phyloP scores from a whole-genome alignment of 2,329 filamentous ascomycete genomes.

The Cercospora nicotianae region DNA sequence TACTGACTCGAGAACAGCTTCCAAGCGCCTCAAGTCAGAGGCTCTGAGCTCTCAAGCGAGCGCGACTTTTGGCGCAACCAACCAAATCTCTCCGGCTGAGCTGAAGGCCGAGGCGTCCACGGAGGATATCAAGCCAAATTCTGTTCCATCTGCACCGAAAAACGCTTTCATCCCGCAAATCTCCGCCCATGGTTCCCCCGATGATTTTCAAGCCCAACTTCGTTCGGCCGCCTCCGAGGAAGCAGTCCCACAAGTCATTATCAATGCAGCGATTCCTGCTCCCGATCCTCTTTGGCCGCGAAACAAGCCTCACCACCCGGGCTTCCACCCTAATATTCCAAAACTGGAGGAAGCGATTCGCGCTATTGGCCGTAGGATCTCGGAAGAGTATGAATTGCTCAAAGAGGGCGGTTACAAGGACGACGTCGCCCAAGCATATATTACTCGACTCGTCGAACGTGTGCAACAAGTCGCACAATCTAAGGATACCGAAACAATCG shows the following conservation, averaged over 20 bases:
- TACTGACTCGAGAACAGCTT: background rate
- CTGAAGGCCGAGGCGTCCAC: background rate
- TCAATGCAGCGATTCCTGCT: background rate
- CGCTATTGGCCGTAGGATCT: no score
- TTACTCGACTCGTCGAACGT: no score
- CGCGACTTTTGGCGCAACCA: background rate
- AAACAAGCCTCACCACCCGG: slow-evolving; percentile 3
- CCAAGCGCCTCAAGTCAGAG: background rate
- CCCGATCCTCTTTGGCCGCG: background rate
- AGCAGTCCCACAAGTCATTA: background rate
- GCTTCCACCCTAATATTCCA: background rate
- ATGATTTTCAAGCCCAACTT: background rate
- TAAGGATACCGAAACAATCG: background rate
- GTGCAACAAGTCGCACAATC: no score
- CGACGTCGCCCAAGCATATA: no score
- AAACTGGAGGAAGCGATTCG: no score
- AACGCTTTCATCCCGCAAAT: background rate
- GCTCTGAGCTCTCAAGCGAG: background rate
- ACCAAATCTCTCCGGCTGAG: background rate
- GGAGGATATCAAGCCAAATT: background rate
- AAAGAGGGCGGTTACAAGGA: no score
- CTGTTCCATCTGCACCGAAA: background rate
- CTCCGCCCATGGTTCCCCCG: background rate
- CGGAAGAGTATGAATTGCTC: no score
- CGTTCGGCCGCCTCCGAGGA: background rate